Conservation (phyloP, 2,329 filamentous ascomycete genomes). For the Lachnellula cervina region DNA sequence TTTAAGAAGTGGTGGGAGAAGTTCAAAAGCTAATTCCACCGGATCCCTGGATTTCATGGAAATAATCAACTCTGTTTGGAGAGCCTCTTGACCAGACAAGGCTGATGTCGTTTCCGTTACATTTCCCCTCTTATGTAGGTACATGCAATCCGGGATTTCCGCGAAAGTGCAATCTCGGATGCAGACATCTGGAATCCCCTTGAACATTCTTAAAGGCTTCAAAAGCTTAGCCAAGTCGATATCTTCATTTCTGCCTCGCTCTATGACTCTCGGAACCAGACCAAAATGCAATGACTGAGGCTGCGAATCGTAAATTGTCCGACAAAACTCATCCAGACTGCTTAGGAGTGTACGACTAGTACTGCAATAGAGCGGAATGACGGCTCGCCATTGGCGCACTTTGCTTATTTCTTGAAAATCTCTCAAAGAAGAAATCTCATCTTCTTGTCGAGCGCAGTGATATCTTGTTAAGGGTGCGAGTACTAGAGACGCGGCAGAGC, state of each 20-base stretch:
- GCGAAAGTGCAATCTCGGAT: background rate
- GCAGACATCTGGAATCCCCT: background rate
- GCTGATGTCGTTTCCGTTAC: too few relatives aligned
- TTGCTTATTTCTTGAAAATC: background rate
- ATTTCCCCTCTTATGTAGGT: too few relatives aligned
- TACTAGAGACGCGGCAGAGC: background rate
- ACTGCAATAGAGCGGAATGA: background rate
- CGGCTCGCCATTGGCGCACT: background rate
- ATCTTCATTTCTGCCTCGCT: background rate
- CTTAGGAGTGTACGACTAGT: background rate
- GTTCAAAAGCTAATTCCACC: conserved; percentile 1
- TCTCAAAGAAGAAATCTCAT: background rate
- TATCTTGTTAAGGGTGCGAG: background rate
- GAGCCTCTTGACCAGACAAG: too few relatives aligned
- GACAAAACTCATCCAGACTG: background rate
- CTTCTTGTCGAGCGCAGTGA: background rate
- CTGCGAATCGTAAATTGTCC: background rate
- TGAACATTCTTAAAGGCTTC: background rate
- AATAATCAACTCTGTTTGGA: background rate
- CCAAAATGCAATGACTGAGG: background rate
- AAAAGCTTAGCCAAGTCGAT: background rate
- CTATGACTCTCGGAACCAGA: background rate
- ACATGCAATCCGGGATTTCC: too few relatives aligned
- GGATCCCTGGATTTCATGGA: background rate
- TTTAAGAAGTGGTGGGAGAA: background rate